Evolutionary conservation across 1,139 yeast species (phyloP).

Genomic region (Pichia sp.): DNA sequence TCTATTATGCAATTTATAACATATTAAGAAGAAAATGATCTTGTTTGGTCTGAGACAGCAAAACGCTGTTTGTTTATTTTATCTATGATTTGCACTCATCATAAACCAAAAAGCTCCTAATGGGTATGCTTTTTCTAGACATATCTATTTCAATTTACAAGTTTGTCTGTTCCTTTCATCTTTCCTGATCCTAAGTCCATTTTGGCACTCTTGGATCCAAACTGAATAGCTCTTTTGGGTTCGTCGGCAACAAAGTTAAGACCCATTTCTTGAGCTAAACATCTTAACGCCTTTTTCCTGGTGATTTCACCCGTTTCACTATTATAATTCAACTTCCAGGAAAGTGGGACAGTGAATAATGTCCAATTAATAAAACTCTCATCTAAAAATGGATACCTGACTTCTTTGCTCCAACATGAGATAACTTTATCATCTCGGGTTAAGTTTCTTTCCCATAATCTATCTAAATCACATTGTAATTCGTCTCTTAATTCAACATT

Average conservation of each 20-base stretch:
- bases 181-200: conserved; percentile 70
- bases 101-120: too few relatives aligned
- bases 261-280: conserved; percentile 48
- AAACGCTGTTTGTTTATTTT: too few relatives aligned
- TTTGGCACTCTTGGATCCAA: conserved; percentile 93
- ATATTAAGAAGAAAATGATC: too few relatives aligned
- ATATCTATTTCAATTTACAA: too few relatives aligned
- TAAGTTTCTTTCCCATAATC: conserved; percentile 71
- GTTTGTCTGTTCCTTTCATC: conserved; percentile 54
- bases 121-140: too few relatives aligned
- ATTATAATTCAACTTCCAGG: conserved; percentile 37
- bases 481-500: conserved; percentile 42
- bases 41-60: too few relatives aligned
- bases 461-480: conserved; percentile 59
- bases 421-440: conserved; percentile 90
- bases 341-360: conserved; percentile 41
- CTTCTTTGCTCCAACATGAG: conserved; percentile 81
- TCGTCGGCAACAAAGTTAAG: conserved; percentile 59
- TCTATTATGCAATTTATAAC: too few relatives aligned
- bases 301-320: conserved; percentile 32
- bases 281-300: conserved; percentile 60
- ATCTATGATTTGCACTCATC: too few relatives aligned
- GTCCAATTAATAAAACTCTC: conserved; percentile 50
- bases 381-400: conserved; percentile 84
- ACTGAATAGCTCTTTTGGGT: conserved; percentile 92